phyloP scores from a whole-genome alignment of 2,329 filamentous ascomycete species.

The Diaporthe citri region DNA sequence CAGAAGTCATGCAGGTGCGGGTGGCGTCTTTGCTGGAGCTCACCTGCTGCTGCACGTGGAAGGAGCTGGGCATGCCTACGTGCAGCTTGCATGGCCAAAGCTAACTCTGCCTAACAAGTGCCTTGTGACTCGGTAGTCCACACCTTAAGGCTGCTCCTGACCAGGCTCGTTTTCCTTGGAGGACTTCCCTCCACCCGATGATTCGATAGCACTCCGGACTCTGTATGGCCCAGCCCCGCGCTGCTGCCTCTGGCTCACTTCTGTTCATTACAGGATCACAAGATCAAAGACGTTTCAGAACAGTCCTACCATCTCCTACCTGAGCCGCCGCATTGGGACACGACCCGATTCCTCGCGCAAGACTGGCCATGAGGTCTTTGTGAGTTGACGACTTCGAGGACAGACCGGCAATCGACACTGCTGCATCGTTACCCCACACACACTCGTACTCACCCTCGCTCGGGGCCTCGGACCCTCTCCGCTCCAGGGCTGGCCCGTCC shows the following conservation, averaged over 20 bases:
- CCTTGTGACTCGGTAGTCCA: slow-evolving; percentile 18
- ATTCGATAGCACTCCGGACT: background rate
- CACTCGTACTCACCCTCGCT: background rate
- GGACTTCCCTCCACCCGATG: slow-evolving; percentile 13
- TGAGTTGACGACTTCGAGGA: background rate
- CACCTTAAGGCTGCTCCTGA: background rate
- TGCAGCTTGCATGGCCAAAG: slow-evolving; percentile 1
- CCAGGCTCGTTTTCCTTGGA: slow-evolving; percentile 11
- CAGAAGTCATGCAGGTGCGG: background rate
- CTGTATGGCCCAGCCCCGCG: background rate
- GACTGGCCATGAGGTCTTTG: slow-evolving; percentile 11
- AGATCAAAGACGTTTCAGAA: background rate
- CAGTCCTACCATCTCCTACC: background rate
- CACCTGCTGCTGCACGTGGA: too few relatives aligned
- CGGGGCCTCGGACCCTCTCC: background rate
- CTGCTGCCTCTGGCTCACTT: background rate
- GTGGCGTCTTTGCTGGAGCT: background rate
- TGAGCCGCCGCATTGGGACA: background rate
- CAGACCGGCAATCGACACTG: background rate
- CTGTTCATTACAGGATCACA: background rate
- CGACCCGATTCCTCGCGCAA: background rate
- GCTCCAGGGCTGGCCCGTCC: background rate
- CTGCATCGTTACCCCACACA: slow-evolving; percentile 27
- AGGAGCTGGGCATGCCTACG: background rate
- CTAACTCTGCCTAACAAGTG: background rate